Conservation (phyloP, 2,329 filamentous ascomycete genomes). For the Sordariomycetes sp. region DNA sequence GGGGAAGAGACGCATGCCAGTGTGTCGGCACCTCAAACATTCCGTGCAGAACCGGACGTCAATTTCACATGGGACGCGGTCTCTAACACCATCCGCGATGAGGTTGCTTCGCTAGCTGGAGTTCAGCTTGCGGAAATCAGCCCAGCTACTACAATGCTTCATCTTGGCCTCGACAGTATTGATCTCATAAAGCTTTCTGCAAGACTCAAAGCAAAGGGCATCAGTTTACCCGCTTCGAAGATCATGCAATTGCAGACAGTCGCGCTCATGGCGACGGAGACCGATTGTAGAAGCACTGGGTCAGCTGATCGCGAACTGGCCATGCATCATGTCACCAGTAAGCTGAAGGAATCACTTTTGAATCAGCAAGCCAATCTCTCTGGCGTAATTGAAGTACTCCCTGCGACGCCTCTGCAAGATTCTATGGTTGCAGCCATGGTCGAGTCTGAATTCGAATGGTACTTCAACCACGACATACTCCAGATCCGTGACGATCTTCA, state of each 20-base stretch:
- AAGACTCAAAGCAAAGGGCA: slow-evolving; percentile 49
- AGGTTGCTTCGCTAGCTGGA: slow-evolving; percentile 55
- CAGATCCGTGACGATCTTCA: slow-evolving; percentile 48
- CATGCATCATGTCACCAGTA: too few relatives aligned
- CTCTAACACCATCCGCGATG: slow-evolving; percentile 44
- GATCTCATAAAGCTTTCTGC: slow-evolving; percentile 80
- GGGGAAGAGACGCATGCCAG: too few relatives aligned
- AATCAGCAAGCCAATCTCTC: slow-evolving; percentile 21
- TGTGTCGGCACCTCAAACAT: too few relatives aligned
- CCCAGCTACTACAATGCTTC: slow-evolving; percentile 58
- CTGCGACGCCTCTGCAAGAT: slow-evolving; percentile 77
- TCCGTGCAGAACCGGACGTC: too few relatives aligned
- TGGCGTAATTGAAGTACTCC: slow-evolving; percentile 51
- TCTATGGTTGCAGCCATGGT: slow-evolving; percentile 79
- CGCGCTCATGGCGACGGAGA: slow-evolving; percentile 36
- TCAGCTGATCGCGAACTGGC: slow-evolving; percentile 6
- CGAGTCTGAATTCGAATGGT: slow-evolving; percentile 61
- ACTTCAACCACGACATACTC: slow-evolving; percentile 80
- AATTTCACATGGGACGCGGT: slow-evolving; percentile 50
- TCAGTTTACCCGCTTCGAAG: slow-evolving; percentile 61
- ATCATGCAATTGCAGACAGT: slow-evolving; percentile 69
- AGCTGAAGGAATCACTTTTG: slow-evolving; percentile 23
- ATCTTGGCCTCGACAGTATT: slow-evolving; percentile 85
- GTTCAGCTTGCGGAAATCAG: slow-evolving; percentile 40
- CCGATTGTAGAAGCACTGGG: neutral